Base-by-base conservation (phyloP, 2,329 filamentous ascomycete genomes). In the Beauveria sp. region DNA sequence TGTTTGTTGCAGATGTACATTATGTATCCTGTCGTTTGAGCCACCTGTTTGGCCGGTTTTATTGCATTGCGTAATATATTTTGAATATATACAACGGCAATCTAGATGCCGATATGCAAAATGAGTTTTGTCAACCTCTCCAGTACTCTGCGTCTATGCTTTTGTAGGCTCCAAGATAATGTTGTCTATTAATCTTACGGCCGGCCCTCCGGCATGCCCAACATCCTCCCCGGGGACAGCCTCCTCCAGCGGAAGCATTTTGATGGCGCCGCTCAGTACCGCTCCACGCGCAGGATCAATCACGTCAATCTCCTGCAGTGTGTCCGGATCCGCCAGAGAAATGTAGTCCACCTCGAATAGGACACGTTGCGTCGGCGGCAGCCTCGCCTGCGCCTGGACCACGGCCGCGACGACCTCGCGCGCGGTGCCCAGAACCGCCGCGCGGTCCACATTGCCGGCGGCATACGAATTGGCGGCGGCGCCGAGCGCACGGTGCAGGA, bases 141-240 rank as follows among this genome's bases (percentile, higher is more conserved):
- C 6, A 34, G 34, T 16, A 34, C 14, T 40, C n/a, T 56, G 37
- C 20, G 5, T 48, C 30, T 59, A 41, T 34, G 37, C 24, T 26
- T 53, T 54, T 47, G 12, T 65, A 0, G 82, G 78, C 66, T 80
- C 76, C 40, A 93, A 72, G 59, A 96, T 87, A 65, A 97, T 87
- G 70, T 99, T 99, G 71, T 99, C 94, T 72, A 99, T 97, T 73
- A 99, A 77, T 64, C 94, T 82, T 53, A 99, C 94, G 1, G 86
- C 72, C 18, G 90, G 90, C 1, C 88, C 87, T 3, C 85, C 87
- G 60, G 84, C 81, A 63, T 84, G 85, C 3, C 92, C 92, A 28
- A 92, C 73, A 65, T 92, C 86, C 72, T 97, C 92, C 0, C 83
- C 89, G 6, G 84, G 76, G 54, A 79, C 80, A 1, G 87, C 80